Conservation (phyloP, 371 early-diverging fungal species). For the Apophysomyces ossiformis region DNA sequence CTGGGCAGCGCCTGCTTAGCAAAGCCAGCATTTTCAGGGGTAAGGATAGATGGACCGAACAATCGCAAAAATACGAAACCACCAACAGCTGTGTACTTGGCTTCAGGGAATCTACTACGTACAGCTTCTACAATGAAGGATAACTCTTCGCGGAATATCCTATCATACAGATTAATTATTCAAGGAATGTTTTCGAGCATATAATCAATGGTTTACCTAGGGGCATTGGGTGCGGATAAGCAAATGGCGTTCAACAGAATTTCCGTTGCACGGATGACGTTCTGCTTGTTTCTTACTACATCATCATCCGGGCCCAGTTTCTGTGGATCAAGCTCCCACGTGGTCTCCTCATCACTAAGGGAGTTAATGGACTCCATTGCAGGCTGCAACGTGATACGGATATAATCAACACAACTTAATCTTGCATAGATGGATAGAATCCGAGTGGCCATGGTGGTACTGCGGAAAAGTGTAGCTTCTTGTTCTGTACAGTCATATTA, state of each 20-base stretch:
- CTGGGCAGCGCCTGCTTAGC: slow-evolving; percentile 39
- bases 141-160: slow-evolving; percentile 78
- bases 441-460: slow-evolving; percentile 90
- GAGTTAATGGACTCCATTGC: slow-evolving; percentile 63
- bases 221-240: slow-evolving; percentile 68
- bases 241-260: slow-evolving; percentile 83
- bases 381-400: slow-evolving; percentile 81
- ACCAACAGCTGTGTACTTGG: slow-evolving; percentile 86
- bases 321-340: slow-evolving; percentile 85
- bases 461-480: slow-evolving; percentile 87
- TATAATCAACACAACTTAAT: slow-evolving; percentile 77
- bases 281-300: slow-evolving; percentile 70
- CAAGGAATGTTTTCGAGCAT: not conserved
- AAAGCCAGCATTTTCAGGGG: slow-evolving; percentile 73
- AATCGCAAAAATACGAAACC: slow-evolving; percentile 94
- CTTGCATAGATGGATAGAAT: slow-evolving; percentile 82
- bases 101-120: slow-evolving; percentile 80
- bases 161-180: slow-evolving; percentile 18
- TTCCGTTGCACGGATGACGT: slow-evolving; percentile 78
- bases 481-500: slow-evolving; percentile 47
- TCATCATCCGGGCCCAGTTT: slow-evolving; percentile 68
- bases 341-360: slow-evolving; percentile 48
- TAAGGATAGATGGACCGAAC: slow-evolving; percentile 91
- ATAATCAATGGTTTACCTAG: slow-evolving; percentile 36
- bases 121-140: slow-evolving; percentile 78